phyloP scores from a whole-genome alignment of 2,329 filamentous ascomycete species.

The Emergomyces orientalis region DNA sequence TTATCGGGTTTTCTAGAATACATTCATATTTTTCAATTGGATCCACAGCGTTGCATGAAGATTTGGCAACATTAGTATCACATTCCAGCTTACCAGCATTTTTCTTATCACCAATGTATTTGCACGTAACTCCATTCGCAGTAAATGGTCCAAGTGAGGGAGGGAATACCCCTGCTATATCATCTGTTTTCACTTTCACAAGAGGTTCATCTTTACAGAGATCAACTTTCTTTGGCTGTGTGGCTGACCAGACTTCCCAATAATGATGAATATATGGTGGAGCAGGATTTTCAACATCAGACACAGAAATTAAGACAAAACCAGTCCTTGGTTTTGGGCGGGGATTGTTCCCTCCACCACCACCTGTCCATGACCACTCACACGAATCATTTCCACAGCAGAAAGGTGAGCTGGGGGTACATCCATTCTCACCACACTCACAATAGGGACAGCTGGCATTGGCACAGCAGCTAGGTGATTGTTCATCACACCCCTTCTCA shows the following conservation, averaged over 20 bases:
- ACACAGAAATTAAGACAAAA: not conserved
- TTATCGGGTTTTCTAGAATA: not conserved
- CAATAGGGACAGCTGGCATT: conserved; percentile 7
- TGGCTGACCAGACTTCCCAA: not conserved
- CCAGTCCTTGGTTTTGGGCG: not conserved
- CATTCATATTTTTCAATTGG: not conserved
- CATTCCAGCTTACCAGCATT: not conserved
- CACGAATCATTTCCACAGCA: conserved; percentile 5
- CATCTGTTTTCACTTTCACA: not conserved
- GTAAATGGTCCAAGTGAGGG: not conserved
- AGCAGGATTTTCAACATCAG: not conserved
- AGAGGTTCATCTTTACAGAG: not conserved
- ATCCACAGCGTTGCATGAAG: not conserved
- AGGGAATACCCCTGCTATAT: not conserved
- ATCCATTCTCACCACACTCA: conserved; percentile 4
- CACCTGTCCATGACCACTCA: conserved; percentile 4
- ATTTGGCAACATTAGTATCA: not conserved
- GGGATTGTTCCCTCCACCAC: conserved; percentile 3
- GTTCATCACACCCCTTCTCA: conserved; percentile 7
- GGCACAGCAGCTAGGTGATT: conserved; percentile 7
- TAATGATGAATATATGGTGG: not conserved
- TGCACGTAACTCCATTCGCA: not conserved
- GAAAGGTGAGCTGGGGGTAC: not conserved
- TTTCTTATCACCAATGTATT: not conserved
- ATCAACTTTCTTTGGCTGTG: not conserved